These are phyloP conservation scores for Fomes fomentarius DNA, from an alignment of 1,284 basidiomycete species.

Conservation along the genomic window DNA sequence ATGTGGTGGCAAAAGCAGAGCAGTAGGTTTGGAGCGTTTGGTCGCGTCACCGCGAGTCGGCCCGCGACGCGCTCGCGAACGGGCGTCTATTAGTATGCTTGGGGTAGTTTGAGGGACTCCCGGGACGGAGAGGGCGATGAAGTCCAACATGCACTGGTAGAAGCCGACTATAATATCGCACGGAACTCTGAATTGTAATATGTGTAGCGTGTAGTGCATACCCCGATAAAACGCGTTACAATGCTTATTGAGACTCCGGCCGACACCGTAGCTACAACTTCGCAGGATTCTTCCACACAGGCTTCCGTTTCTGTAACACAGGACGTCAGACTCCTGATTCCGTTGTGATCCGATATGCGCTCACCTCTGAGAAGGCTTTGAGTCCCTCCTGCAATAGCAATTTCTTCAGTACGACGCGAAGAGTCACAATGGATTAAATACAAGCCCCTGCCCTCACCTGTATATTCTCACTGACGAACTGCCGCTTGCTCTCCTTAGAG, in stretches of 20 bases:
- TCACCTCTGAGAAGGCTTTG: conserved; percentile 44
- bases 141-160: too few relatives aligned
- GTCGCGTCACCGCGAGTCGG: too few relatives aligned
- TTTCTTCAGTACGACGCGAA: neutral
- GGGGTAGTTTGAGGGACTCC: too few relatives aligned
- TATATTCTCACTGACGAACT: conserved; percentile 76
- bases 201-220: too few relatives aligned
- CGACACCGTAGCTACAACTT: conserved; percentile 44
- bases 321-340: neutral
- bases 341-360: conserved; percentile 5
- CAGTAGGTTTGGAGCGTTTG: too few relatives aligned
- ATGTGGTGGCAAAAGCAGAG: neutral
- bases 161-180: too few relatives aligned
- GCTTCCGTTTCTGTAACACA: conserved; percentile 55
- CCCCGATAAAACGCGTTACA: neutral
- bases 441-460: conserved; percentile 58
- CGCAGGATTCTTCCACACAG: conserved; percentile 61
- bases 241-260: neutral
- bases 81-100: too few relatives aligned
- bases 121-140: too few relatives aligned
- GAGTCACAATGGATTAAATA: conserved; percentile 8
- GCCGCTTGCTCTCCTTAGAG: conserved; percentile 53
- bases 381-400: conserved; percentile 42
- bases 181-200: too few relatives aligned
- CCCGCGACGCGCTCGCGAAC: too few relatives aligned